These are phyloP conservation scores for Aspergillus viridinutans DNA, from an alignment of 2,329 filamentous ascomycete genomes.

Conservation along the genomic window DNA sequence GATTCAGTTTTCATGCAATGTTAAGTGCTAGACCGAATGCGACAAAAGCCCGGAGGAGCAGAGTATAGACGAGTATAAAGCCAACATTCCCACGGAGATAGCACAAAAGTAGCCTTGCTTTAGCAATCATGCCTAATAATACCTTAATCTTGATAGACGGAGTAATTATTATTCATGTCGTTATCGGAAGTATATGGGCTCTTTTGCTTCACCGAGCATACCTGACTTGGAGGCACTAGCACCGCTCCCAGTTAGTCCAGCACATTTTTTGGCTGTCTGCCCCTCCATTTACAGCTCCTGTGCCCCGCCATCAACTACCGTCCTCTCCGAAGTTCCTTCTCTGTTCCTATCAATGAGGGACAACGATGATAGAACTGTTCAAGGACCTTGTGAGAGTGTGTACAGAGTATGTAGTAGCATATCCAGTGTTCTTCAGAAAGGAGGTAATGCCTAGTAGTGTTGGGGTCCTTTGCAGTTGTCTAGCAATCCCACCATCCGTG, in stretches of 20 bases:
- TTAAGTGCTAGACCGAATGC: background rate
- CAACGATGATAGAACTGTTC: background rate
- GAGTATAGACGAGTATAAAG: background rate
- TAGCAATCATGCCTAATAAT: background rate
- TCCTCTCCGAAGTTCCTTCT: slow-evolving; percentile 6
- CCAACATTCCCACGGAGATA: background rate
- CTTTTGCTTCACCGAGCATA: slow-evolving; percentile 14
- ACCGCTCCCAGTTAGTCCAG: background rate
- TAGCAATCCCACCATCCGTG: background rate
- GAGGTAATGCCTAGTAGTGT: background rate
- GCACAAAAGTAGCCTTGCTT: background rate
- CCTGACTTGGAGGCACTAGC: slow-evolving; percentile 2
- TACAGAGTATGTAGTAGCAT: no score
- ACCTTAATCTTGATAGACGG: background rate
- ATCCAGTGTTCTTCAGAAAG: background rate
- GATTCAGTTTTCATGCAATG: background rate
- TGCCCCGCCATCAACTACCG: slow-evolving; percentile 17
- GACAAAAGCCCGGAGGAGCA: slow-evolving; percentile 8
- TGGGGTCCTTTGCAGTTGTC: background rate
- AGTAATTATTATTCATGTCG: background rate
- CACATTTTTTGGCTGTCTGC: slow-evolving; percentile 5
- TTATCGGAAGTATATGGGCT: background rate
- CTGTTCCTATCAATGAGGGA: no score
- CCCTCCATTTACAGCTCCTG: slow-evolving; percentile 8
- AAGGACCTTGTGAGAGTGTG: background rate